Evolutionary conservation across 352 stramenopile species (phyloP), one percentile per base, ranked within the genome.

Genomic region (Phytopythium delawarense): DNA sequence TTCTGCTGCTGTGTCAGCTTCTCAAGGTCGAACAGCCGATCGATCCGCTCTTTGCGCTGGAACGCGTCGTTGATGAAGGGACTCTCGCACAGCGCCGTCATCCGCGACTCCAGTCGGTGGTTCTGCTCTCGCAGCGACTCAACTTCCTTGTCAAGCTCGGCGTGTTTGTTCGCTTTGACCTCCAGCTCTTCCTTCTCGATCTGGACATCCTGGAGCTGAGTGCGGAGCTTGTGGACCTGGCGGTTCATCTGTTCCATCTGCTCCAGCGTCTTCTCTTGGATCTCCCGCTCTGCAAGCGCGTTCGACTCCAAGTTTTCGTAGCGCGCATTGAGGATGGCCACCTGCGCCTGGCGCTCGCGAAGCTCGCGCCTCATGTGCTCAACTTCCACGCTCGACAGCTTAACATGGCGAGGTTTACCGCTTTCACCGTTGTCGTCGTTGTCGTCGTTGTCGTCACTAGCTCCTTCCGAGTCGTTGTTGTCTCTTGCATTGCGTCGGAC

Each of bases 1-100:
- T 96, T 91, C 56, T 94, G 87, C 53, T 92, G 70, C 57, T 91
- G 72, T 4, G 79, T 93, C 6, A 81, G 56, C 44, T 92, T 89
- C 62, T 98, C 92, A 34, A 98, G 72, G 23, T 88, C 81, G 20
- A 91, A 86, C 0, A 98, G 65, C 39, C 89, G 94, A 51, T 96
- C 82, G 46, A 94, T 94, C 5, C 84, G 75, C 30, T 92, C 85
- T 66, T 95, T 96, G 1, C 81, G 75, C 64, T 96, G 79, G 53
- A 96, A 97, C 5, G 90, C 90, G 49, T 98, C 86, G 61, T 94
- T 94, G 30, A 98, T 97, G 67, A 98, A 98, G 13, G 92, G 92
- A 25, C 88, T 97, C 61, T 98, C 91, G 60, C 92, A 98, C 18
- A 98, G 69, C 16, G 75, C 76, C 28, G 85, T 96, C 73, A 97